Percentiles rank a stretch among this genome's conserved stretches.
Conservation (phyloP, 208 protist genomes). For the Herpetomonas tarakana region DNA sequence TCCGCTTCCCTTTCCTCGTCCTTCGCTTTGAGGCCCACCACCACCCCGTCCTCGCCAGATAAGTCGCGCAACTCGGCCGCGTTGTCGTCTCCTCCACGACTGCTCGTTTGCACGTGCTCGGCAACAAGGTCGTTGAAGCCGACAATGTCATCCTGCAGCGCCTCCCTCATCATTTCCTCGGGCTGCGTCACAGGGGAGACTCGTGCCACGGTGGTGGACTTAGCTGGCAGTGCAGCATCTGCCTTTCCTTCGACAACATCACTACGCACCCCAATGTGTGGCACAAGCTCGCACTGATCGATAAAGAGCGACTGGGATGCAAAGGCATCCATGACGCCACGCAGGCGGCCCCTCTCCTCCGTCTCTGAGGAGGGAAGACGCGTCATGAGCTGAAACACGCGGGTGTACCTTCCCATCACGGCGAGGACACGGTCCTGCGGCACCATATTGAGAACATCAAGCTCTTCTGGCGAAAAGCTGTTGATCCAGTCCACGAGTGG, state of each 20-base stretch:
- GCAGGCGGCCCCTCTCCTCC: too few species aligned
- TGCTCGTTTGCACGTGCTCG: neutral
- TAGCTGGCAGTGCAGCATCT: neutral
- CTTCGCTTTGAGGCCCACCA: too few species aligned
- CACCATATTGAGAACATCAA: constrained; percentile 51
- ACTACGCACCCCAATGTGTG: too few species aligned
- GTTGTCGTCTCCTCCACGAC: neutral
- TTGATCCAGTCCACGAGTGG: constrained; percentile 74
- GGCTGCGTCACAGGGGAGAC: too few species aligned
- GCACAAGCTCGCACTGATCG: too few species aligned
- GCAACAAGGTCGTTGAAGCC: neutral
- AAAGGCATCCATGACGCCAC: too few species aligned
- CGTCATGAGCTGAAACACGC: constrained; percentile 73
- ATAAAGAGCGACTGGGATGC: too few species aligned
- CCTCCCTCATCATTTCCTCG: neutral
- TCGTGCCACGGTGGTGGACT: too few species aligned
- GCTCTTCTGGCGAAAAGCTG: constrained; percentile 51
- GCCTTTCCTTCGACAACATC: too few species aligned
- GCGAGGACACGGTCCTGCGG: constrained; percentile 38
- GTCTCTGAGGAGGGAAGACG: neutral
- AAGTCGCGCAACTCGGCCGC: too few species aligned
- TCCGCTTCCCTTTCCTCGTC: too few species aligned
- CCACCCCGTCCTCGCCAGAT: too few species aligned
- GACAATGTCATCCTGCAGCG: constrained; percentile 3
- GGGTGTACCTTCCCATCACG: constrained; percentile 44